Evolutionary conservation across 805 yeast genomes (phyloP).

Genomic region (Suhomyces pyralidae): DNA sequence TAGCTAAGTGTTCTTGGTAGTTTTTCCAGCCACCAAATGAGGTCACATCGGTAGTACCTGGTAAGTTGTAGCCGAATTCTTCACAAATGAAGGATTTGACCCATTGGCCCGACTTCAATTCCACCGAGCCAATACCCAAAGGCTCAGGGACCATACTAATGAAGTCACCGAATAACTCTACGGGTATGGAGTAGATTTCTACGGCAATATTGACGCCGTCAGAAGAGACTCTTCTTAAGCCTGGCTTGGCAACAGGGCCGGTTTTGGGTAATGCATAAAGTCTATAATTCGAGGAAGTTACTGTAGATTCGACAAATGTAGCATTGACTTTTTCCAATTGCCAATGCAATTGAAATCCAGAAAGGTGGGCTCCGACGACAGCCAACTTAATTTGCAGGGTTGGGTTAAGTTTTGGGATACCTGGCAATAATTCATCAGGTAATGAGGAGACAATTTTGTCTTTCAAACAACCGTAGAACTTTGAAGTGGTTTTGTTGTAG

Average conservation of each 20-base stretch:
- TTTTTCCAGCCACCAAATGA: conserved; percentile 83
- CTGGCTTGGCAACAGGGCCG: conserved; percentile 89
- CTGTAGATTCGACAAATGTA: conserved; percentile 58
- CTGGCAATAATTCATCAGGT: conserved; percentile 44
- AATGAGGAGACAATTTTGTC: conserved; percentile 31
- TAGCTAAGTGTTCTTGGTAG: conserved; percentile 44
- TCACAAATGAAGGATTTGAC: conserved; percentile 95
- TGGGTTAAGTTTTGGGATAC: conserved; percentile 44
- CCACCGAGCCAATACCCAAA: conserved; percentile 90
- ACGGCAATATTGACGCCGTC: conserved; percentile 62
- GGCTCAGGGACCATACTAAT: conserved; percentile 91
- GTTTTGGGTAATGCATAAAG: conserved; percentile 78
- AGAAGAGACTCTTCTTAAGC: conserved; percentile 64
- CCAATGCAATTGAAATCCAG: conserved; percentile 90
- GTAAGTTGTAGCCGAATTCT: conserved; percentile 72
- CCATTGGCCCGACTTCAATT: conserved; percentile 74
- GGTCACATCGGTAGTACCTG: conserved; percentile 81
- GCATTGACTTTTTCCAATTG: conserved; percentile 86
- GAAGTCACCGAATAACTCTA: conserved; percentile 74
- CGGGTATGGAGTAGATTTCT: conserved; percentile 83
- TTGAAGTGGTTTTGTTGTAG: conserved; percentile 41
- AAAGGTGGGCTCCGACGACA: conserved; percentile 94
- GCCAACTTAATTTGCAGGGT: conserved; percentile 63
- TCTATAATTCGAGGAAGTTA: conserved; percentile 68
- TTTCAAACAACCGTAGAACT: conserved; percentile 56